A percentile compares a stretch with the other conserved stretches of the same genome.
These are phyloP conservation scores for Triglochin maritima DNA, from an alignment of 106 monocot species.

Conservation along the genomic window DNA sequence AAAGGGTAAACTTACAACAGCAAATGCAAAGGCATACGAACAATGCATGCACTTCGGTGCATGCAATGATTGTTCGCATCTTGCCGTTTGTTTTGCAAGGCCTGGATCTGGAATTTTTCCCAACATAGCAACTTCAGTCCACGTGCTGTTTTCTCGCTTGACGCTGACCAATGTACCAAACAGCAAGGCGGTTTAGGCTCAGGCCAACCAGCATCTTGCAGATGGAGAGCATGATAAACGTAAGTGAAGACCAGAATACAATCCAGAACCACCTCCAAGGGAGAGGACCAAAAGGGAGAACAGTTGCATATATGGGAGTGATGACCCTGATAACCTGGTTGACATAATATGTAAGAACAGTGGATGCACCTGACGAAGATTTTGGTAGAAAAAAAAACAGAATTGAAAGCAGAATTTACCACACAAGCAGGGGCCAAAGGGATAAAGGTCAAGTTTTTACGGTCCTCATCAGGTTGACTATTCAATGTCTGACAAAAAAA, in stretches of 20 bases:
- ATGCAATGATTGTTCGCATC: neutral
- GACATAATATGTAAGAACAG: neutral
- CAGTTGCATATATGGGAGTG: conserved; percentile 33
- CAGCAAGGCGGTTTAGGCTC: conserved; percentile 11
- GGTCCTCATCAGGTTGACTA: conserved; percentile 54
- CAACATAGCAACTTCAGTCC: neutral
- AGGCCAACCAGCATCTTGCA: conserved; percentile 18
- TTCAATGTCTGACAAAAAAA: conserved; percentile 54
- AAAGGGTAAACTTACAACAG: neutral
- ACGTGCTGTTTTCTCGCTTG: conserved; percentile 13
- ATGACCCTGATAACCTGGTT: conserved; percentile 75
- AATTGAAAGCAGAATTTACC: conserved; percentile 25
- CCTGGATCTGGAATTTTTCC: neutral
- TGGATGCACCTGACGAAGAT: neutral
- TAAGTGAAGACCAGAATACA: conserved; percentile 11
- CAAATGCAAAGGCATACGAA: neutral
- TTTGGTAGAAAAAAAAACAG: neutral
- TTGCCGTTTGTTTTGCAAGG: neutral
- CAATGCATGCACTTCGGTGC: neutral
- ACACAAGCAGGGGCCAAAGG: conserved; percentile 96
- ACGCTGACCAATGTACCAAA: conserved; percentile 16
- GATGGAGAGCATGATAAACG: conserved; percentile 16
- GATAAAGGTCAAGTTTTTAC: conserved; percentile 72
- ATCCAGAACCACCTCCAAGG: conserved; percentile 19
- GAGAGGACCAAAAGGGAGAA: conserved; percentile 17